phyloP scores from a whole-genome alignment of 768 basidiomycete genomes.

The Lactarius trivialis region DNA sequence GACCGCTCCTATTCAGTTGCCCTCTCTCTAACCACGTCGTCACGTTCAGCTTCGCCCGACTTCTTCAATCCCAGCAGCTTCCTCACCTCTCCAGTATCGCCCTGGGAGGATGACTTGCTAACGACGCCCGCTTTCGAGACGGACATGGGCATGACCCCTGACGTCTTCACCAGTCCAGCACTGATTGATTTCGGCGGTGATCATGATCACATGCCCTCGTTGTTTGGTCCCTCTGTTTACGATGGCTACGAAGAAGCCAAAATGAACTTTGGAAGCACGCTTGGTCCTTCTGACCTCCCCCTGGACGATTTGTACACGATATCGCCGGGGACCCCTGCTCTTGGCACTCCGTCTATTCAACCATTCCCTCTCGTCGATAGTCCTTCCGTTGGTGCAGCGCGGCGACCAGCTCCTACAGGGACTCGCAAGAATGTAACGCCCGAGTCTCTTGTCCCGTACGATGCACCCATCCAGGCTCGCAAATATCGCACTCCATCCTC shows the following conservation, averaged over 20 bases:
- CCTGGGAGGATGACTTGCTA: slow-evolving; percentile 42
- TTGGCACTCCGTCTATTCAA: slow-evolving; percentile 36
- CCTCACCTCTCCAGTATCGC: slow-evolving; percentile 44
- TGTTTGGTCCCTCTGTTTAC: slow-evolving; percentile 20
- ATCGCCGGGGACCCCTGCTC: slow-evolving; percentile 45
- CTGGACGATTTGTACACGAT: slow-evolving; percentile 40
- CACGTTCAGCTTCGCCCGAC: slow-evolving; percentile 35
- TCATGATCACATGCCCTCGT: slow-evolving; percentile 28
- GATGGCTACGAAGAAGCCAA: slow-evolving; percentile 16
- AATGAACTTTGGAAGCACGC: background rate
- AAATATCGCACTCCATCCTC: slow-evolving; percentile 65
- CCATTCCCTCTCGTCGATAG: slow-evolving; percentile 28
- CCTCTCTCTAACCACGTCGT: background rate
- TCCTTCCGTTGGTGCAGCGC: slow-evolving; percentile 22
- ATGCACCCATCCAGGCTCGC: slow-evolving; percentile 76
- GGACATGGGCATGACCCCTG: slow-evolving; percentile 30
- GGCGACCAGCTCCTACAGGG: slow-evolving; percentile 44
- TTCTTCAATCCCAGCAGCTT: slow-evolving; percentile 38
- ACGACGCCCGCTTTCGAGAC: slow-evolving; percentile 37
- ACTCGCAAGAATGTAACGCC: slow-evolving; percentile 68
- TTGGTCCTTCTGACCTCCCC: slow-evolving; percentile 15
- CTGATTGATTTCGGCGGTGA: slow-evolving; percentile 35
- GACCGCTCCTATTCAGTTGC: background rate
- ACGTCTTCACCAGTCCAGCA: slow-evolving; percentile 39
- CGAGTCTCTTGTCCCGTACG: slow-evolving; percentile 54